Conservation (phyloP, 139 green algal species). For the Chlorella sp. region DNA sequence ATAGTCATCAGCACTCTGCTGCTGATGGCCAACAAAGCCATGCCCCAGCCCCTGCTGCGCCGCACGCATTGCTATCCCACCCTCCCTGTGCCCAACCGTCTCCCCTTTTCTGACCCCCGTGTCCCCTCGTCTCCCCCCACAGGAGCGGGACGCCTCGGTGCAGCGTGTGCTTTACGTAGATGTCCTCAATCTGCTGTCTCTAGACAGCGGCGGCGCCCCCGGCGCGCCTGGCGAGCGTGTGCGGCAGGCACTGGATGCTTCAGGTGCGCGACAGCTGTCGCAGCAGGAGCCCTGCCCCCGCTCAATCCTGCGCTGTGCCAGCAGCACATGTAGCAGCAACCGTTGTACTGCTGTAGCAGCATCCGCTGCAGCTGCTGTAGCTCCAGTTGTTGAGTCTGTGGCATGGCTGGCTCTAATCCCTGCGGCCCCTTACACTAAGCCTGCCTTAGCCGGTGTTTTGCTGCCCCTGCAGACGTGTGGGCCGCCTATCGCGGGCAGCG, state of each 20-base stretch:
- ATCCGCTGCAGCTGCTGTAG: not conserved
- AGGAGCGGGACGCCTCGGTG: slow-evolving; percentile 70
- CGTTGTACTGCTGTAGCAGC: not conserved
- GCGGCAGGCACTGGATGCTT: slow-evolving; percentile 59
- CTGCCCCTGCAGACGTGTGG: slow-evolving; percentile 67
- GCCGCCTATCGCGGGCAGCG: slow-evolving; percentile 75
- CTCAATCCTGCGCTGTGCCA: not conserved
- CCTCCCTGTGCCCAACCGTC: not conserved
- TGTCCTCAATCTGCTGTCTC: slow-evolving; percentile 75
- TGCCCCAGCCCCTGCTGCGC: no score
- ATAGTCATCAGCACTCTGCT: not conserved
- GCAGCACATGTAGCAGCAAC: no score
- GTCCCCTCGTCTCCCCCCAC: not conserved
- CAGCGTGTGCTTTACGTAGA: slow-evolving; percentile 82
- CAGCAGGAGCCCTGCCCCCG: not conserved
- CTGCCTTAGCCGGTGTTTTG: not conserved
- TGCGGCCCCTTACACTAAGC: not conserved
- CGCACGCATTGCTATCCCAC: not conserved
- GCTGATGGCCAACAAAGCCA: no score
- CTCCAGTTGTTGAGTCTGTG: no score
- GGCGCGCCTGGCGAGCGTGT: slow-evolving; percentile 53
- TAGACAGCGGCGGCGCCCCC: slow-evolving; percentile 18
- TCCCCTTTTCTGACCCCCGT: not conserved
- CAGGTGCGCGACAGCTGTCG: not conserved
- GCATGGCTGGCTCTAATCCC: not conserved